A percentile compares a stretch with the other conserved stretches of the same genome.
Evolutionary conservation across 768 basidiomycete genomes (phyloP).

Genomic region (Leucocoprinus sp.): DNA sequence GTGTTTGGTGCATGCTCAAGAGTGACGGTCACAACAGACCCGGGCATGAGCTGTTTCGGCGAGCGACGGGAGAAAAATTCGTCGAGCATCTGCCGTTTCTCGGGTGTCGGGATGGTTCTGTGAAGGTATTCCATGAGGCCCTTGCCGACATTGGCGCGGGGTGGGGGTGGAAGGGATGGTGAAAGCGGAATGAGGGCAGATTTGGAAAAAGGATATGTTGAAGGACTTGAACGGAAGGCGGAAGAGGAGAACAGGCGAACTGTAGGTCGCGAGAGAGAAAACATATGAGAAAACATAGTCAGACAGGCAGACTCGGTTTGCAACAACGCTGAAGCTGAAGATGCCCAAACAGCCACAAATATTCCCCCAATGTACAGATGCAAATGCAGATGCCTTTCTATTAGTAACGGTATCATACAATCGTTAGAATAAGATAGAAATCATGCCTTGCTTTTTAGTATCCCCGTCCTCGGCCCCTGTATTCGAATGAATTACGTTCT

Average conservation of each 20-base stretch:
- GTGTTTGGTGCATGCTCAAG: conserved; percentile 69
- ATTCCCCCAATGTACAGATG: neutral
- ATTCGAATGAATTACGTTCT: neutral
- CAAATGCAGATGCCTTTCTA: conserved; percentile 3
- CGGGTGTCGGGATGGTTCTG: conserved; percentile 53
- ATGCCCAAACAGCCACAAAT: conserved; percentile 1
- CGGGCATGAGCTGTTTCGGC: conserved; percentile 61
- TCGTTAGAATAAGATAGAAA: conserved; percentile 9
- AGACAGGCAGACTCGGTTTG: neutral
- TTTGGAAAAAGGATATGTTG: conserved; percentile 67
- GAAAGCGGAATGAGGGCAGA: conserved; percentile 46
- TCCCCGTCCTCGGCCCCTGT: conserved; percentile 59
- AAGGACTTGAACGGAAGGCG: conserved; percentile 9
- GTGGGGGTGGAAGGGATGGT: conserved; percentile 33
- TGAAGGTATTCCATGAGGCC: conserved; percentile 72
- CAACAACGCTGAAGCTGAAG: neutral
- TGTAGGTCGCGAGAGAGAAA: neutral
- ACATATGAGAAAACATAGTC: neutral
- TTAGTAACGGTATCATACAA: conserved; percentile 14
- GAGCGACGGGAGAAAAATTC: conserved; percentile 68
- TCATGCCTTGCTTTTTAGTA: conserved; percentile 29
- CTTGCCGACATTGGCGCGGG: conserved; percentile 53
- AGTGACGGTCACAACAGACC: conserved; percentile 79
- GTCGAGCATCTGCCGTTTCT: conserved; percentile 60
- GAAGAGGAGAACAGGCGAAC: conserved; percentile 11